Conservation (phyloP, 345 rosid species). For the Sisymbrium irio region DNA sequence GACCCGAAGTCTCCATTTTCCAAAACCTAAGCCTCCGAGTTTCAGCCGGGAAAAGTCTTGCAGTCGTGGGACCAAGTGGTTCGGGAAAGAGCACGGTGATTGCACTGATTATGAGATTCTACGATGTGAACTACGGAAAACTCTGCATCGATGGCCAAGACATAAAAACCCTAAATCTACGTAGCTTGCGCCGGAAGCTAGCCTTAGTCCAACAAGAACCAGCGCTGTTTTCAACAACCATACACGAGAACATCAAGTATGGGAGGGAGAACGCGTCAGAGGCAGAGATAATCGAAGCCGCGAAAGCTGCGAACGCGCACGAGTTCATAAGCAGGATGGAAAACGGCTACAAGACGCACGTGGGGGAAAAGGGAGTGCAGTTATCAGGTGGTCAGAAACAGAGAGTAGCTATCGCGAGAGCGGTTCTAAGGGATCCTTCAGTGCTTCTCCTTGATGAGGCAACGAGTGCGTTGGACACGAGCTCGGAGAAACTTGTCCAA, state of each 20-base stretch:
- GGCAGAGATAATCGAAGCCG: conserved; percentile 61
- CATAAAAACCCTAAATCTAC: conserved; percentile 55
- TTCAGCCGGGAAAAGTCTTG: conserved; percentile 57
- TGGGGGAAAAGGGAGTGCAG: conserved; percentile 72
- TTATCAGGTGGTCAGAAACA: conserved; percentile 89
- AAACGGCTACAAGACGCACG: conserved; percentile 66
- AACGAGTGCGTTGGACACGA: conserved; percentile 71
- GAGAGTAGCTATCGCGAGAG: conserved; percentile 79
- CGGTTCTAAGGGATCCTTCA: conserved; percentile 67
- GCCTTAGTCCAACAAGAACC: conserved; percentile 90
- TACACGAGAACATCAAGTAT: conserved; percentile 69
- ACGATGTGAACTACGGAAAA: conserved; percentile 54
- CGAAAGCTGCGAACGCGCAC: conserved; percentile 71
- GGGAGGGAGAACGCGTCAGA: conserved; percentile 67
- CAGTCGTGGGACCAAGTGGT: conserved; percentile 73
- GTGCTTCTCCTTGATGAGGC: conserved; percentile 83
- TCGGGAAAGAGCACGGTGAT: conserved; percentile 83
- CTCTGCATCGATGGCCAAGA: conserved; percentile 56
- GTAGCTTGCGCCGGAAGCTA: conserved; percentile 53
- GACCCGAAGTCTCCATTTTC: conserved; percentile 57
- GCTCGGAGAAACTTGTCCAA: conserved; percentile 68
- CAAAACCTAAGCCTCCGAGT: conserved; percentile 45
- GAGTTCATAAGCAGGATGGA: conserved; percentile 71
- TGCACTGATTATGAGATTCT: conserved; percentile 62
- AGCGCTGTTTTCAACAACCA: conserved; percentile 61